Base-by-base conservation (phyloP, 768 basidiomycete species). In the Suillus variegatus region DNA sequence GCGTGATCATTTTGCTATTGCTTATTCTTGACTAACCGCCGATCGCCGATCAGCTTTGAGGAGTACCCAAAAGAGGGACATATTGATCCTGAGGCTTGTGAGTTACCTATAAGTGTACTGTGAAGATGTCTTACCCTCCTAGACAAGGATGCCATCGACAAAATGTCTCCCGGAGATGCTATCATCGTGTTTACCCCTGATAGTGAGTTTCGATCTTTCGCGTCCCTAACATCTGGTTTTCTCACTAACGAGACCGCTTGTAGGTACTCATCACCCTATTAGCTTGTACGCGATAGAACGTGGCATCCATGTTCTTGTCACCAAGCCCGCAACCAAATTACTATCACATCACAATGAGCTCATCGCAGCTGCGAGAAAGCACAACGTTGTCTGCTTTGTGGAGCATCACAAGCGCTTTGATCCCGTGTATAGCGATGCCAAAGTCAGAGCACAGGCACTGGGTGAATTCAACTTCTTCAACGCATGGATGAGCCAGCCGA, bases 401-500 rank as follows among this genome's bases (percentile, higher is more conserved):
- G 95, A 97, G 75, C 94, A 97, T 73, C 93, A 95, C 80, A 95
- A 94, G 75, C 86, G 93, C 57, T 93, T 89, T 72, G 95, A 97
- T 77, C 95, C 95, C 6, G 94, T 90, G 14, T 97, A 97, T 81
- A 91, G 91, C 71, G 95, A 97, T 74, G 95, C 94, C 46, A 90
- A 88, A 71, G 89, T 88, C 5, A 88, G 90, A 61, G 91, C 91
- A 36, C 85, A 83, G 35, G 78, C 85, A 8, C 82, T 96, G 32
- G 94, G 95, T 41, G 93, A 96, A 77, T 94, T 95, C 81, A 97
- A 95, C 80, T 97, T 94, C 79, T 97, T 95, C 86, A 93, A 82
- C 70, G 93, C 94, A 44, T 97, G 95, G 94, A 97, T 97, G 95
- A 94, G 92, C 73, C 95, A 97, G 76, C 95, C 95, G 51, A 97